Base-by-base conservation (phyloP, 2,329 filamentous ascomycete genomes). In the Pseudogymnoascus sp. region DNA sequence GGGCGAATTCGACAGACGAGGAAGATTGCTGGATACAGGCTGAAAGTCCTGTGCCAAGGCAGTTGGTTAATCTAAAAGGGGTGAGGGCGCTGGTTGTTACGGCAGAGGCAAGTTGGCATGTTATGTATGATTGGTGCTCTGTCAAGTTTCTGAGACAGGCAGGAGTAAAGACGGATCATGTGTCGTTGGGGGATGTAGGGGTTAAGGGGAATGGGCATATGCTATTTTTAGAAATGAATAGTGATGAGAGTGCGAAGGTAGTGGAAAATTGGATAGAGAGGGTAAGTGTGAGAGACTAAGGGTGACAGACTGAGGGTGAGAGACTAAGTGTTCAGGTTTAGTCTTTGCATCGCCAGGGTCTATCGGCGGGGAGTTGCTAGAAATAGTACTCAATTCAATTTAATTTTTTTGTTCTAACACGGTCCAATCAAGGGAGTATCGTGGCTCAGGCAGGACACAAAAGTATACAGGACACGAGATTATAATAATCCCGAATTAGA, bases 191-290 rank as follows among this genome's bases (percentile, higher is more conserved):
- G 5, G 71, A 77, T 31, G 68, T 69, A 6, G 77, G 76, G 3
- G 74, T 80, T 37, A 66, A 70, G 38, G 79, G 79, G 7, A 81
- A 81, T 64, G 78, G 76, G 0, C 79, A 81, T 70, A 76, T 81
- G 75, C 75, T 78, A 63, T 79, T 81, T 64, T 70, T 81, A 72
- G 79, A 81, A 72, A 76, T 74, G 72, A 82, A 82, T 67, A 80
- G 76, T 62, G 69, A 76, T 64, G 66, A 74, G 46, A 77, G 80
- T 56, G 72, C 70, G 1, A 66, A 35, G 11, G 67, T 73, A 15
- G 64, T 76, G 17, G 65, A 70, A 15, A 44, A 17, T 5, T 73
- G 73, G 73, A 72, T 73, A 33, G 61, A 65, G 46, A 64, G 63
- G 35, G 19, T 38, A 60, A 23, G n/a, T 60, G 13, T 13, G n/a